Base-by-base conservation (phyloP, 2,329 filamentous ascomycete species). In the Trichoderma semiorbis region DNA sequence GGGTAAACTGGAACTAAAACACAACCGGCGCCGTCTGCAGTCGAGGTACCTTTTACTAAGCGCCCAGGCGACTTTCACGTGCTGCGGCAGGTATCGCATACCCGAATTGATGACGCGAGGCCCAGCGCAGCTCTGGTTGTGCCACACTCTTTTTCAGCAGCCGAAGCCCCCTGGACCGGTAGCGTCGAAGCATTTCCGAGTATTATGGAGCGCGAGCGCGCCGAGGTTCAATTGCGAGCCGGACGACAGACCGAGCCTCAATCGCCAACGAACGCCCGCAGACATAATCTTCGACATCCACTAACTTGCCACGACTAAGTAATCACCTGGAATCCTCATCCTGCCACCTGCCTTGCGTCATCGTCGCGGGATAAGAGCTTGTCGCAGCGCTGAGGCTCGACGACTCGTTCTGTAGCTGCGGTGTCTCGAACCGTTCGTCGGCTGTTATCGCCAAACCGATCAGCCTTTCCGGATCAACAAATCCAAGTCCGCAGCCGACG, bases 181-280 rank as follows among this genome's bases (percentile, higher is more conserved):
- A 62, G 64, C 70, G 64, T 62, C 58, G 32, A 50, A 69, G 32
- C 69, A 65, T 60, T 43, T 58, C 70, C 57, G 65, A 62, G 58
- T 14, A 39, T 43, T 39, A 57, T 64, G 32, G 58, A 70, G 70
- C 70, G 70, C 70, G 70, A 63, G 63, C 70, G 70, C 70, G 70
- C 70, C 70, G 70, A 72, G 70, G 70, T 72, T 72, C 70, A 72
- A 72, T 69, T 58, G 30, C 28, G 67, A 69, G 57, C 57, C 67
- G 67, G 67, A 69, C 55, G 53, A 61, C 55, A 69, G 55, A 69
- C 66, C 66, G 66, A 69, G 67, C 67, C 60, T 61, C 68, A 32
- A 43, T 36, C 30, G 67, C 43, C 39, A 62, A 28, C 34, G n/a
- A 55, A 62, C 28, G 30, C 47, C 30, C 58, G 47, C 60, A 70